These are phyloP conservation scores for Amanita pallidorosea DNA, from an alignment of 768 basidiomycete species.

Conservation along the genomic window DNA sequence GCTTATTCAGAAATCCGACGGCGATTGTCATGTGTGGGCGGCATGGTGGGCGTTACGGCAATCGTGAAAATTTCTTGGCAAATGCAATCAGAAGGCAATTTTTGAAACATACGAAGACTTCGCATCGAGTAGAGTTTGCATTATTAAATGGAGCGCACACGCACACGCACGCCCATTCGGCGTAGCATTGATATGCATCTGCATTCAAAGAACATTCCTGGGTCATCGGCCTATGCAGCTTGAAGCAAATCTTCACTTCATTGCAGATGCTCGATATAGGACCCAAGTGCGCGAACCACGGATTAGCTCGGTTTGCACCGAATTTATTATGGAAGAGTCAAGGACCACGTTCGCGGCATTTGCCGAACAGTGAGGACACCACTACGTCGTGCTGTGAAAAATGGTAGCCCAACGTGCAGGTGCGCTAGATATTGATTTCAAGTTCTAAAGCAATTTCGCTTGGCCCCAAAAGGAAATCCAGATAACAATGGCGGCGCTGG, in stretches of 20 bases:
- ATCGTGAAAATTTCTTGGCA: neutral
- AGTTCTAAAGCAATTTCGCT: neutral
- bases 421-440: neutral
- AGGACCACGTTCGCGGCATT: neutral
- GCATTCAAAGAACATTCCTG: neutral
- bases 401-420: neutral
- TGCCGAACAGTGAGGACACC: neutral
- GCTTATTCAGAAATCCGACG: neutral
- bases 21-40: too few relatives aligned
- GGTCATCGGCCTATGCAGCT: neutral
- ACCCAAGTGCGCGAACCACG: neutral
- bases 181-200: neutral
- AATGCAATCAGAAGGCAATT: neutral
- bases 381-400: neutral
- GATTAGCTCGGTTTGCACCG: neutral
- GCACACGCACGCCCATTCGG: neutral
- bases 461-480: neutral
- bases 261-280: neutral
- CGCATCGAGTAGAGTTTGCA: neutral
- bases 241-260: neutral
- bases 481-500: neutral
- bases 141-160: too few relatives aligned
- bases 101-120: neutral
- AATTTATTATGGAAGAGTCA: neutral
- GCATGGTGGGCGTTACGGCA: neutral